Base-by-base conservation (phyloP, 2,329 filamentous ascomycete genomes). In the Fusarium circinatum region DNA sequence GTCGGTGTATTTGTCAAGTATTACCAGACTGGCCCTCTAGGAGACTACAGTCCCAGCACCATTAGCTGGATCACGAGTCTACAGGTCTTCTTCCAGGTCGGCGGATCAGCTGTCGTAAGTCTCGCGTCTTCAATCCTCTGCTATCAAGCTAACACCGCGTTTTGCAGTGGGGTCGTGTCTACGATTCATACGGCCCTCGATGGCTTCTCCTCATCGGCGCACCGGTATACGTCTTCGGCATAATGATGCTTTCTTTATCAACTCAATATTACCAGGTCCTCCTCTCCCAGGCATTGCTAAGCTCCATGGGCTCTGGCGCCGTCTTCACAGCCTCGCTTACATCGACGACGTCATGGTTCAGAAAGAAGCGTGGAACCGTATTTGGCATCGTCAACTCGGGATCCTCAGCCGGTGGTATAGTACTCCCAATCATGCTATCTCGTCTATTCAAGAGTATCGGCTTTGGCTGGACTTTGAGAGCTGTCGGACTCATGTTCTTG, bases 321-420 rank as follows among this genome's bases (percentile, higher is more conserved):
- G 32, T 65, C 0, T 63, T 65, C 7, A 38, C 58, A 0, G 62
- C 58, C 0, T 65, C 58, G 0, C n/a, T 65, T 0, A 65, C 62
- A 0, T 63, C 58, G 0, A 62, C 45, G 3, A 63, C 39, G 11
- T 65, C 45, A 8, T 65, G 39, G 18, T 65, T 65, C 3, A 4
- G 28, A 3, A 62, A 45, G 8, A 63, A 2, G 3, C 62, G 62
- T 0, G 45, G 57, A 0, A 62, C 38, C 0, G 38, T 65, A 0
- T 63, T 65, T 32, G 58, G 62, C 0, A 54, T 65, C 0, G 47
- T 45, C 15, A 65, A 65, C 15, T 65, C 62, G 0, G 58, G 62
- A 0, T 65, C 62, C 0, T 65, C 58, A 1, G 22, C 45, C 0
- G 58, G 62, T 0, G 45, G 62, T 1, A 32, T 65, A 4, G 57